These are phyloP conservation scores for Leccinum ochraceum DNA, from an alignment of 768 basidiomycete genomes.

Conservation along the genomic window DNA sequence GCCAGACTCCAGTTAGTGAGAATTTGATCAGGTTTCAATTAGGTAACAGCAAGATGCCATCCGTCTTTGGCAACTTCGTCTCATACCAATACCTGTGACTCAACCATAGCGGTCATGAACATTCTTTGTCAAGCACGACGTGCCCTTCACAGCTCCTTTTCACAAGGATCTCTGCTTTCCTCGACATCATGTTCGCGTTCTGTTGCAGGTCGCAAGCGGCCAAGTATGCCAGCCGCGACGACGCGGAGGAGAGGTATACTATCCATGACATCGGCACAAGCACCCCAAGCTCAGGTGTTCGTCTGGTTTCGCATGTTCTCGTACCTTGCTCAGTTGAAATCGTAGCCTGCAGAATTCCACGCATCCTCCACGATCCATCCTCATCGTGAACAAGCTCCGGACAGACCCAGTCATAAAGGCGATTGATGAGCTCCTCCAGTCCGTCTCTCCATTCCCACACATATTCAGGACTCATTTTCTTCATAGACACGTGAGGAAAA, in stretches of 20 bases:
- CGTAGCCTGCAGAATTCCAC: conserved; percentile 25
- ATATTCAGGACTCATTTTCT: conserved; percentile 1
- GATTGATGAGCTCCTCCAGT: conserved; percentile 74
- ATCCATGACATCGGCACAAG: conserved; percentile 15
- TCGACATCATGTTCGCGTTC: conserved; percentile 6
- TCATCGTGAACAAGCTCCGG: conserved; percentile 80
- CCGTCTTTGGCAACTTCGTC: conserved; percentile 17
- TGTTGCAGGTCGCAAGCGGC: not conserved
- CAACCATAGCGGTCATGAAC: conserved; percentile 20
- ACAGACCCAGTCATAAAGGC: conserved; percentile 77
- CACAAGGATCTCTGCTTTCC: conserved; percentile 9
- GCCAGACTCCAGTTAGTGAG: conserved; percentile 4
- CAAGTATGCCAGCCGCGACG: not conserved
- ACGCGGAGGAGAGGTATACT: conserved; percentile 12
- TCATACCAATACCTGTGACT: not conserved
- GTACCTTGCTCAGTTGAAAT: conserved; percentile 27
- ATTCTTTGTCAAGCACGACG: conserved; percentile 20
- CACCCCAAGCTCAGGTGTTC: conserved; percentile 19
- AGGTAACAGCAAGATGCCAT: not conserved
- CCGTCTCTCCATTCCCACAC: conserved; percentile 23
- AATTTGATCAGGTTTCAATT: not conserved
- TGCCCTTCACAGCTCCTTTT: conserved; percentile 25
- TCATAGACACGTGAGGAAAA: conserved; percentile 54
- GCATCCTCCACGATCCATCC: conserved; percentile 58
- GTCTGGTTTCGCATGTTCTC: conserved; percentile 13